phyloP scores from a whole-genome alignment of 306 rosid genomes.

The Vigna radiata region DNA sequence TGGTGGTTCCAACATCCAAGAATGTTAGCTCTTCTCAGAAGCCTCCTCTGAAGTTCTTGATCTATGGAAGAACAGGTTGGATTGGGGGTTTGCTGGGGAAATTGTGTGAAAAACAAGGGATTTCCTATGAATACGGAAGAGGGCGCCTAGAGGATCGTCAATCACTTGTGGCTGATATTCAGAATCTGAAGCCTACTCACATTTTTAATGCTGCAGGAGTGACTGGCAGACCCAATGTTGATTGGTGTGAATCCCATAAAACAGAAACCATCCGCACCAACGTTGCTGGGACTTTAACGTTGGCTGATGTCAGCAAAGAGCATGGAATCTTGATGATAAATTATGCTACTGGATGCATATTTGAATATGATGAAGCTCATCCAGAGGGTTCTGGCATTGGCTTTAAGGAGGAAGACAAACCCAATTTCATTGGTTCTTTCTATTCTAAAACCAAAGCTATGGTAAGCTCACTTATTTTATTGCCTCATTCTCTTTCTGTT shows the following conservation, averaged over 20 bases:
- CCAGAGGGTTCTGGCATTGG: conserved; percentile 92
- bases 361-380: conserved; percentile 83
- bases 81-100: conserved; percentile 85
- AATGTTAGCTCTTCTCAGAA: conserved; percentile 53
- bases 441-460: conserved; percentile 93
- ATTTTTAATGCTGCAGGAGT: conserved; percentile 88
- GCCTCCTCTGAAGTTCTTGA: conserved; percentile 69
- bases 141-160: conserved; percentile 84
- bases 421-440: conserved; percentile 84
- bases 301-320: conserved; percentile 90
- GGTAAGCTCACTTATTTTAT: conserved; percentile 55
- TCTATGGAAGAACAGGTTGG: conserved; percentile 92
- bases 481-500: conserved; percentile 24
- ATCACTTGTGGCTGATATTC: conserved; percentile 76
- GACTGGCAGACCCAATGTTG: conserved; percentile 92
- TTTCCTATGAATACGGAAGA: conserved; percentile 79
- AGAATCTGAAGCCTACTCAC: conserved; percentile 77
- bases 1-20: conserved; percentile 81
- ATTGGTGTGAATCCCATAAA: conserved; percentile 88
- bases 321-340: conserved; percentile 78
- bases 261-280: conserved; percentile 78
- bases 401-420: conserved; percentile 84
- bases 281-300: conserved; percentile 83
- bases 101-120: conserved; percentile 81
- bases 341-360: conserved; percentile 88